Conservation (phyloP, 495 filamentous ascomycete species). For the Trichoderma gamsii region DNA sequence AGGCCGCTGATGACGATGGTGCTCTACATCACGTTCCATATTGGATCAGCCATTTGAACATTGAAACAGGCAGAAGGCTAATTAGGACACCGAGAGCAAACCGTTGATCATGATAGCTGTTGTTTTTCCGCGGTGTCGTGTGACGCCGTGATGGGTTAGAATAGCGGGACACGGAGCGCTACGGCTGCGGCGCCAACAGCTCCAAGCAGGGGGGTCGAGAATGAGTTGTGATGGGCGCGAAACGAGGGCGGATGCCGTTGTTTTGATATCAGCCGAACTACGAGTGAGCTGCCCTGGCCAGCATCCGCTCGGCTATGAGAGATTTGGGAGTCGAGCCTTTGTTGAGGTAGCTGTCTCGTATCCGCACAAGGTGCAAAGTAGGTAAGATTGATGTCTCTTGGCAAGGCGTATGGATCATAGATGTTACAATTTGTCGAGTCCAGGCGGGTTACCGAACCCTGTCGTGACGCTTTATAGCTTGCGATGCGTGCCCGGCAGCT, state of each 20-base stretch:
- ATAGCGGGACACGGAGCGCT: slow-evolving; percentile 9
- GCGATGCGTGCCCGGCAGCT: too few relatives aligned
- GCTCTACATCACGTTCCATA: too few relatives aligned
- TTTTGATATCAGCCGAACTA: not conserved
- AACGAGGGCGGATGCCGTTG: slow-evolving; percentile 2
- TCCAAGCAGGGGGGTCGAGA: not conserved
- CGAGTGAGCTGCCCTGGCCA: not conserved
- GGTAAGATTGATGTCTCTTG: too few relatives aligned
- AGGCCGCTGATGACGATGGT: too few relatives aligned
- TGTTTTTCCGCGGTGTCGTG: slow-evolving; percentile 2
- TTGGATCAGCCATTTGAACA: not conserved
- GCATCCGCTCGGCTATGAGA: not conserved
- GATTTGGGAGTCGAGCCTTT: not conserved
- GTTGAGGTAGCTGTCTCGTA: not conserved
- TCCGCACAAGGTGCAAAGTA: not conserved
- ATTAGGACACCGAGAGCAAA: not conserved
- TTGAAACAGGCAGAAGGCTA: not conserved
- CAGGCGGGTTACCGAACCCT: too few relatives aligned
- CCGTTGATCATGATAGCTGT: not conserved
- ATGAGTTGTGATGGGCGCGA: slow-evolving; percentile 10
- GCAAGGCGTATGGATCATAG: too few relatives aligned
- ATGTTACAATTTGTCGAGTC: too few relatives aligned
- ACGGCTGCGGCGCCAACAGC: slow-evolving; percentile 12
- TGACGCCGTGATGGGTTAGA: slow-evolving; percentile 13
- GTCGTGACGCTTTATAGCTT: too few relatives aligned